Percentiles rank a stretch among this genome's conserved stretches.
phyloP scores from a whole-genome alignment of 352 stramenopile species.

The Salisapilia sapeloensis region DNA sequence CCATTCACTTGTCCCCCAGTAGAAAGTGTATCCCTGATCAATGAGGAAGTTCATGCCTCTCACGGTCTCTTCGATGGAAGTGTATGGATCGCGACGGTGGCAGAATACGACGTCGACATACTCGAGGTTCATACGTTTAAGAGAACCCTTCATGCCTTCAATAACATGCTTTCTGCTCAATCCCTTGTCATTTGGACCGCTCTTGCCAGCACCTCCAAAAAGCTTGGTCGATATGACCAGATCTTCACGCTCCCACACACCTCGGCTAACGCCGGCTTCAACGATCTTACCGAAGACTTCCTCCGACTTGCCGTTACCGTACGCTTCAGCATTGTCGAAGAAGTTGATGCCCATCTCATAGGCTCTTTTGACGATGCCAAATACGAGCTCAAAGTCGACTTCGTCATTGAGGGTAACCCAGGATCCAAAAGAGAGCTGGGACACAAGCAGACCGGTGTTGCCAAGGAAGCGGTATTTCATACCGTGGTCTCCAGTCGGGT shows the following conservation, averaged over 20 bases:
- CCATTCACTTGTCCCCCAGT: conserved; percentile 74
- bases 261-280: conserved; percentile 6
- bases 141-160: conserved; percentile 19
- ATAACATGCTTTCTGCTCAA: conserved; percentile 25
- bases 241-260: conserved; percentile 15
- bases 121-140: conserved; percentile 16
- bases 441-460: conserved; percentile 23
- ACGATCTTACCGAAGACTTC: conserved; percentile 11
- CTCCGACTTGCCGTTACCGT: conserved; percentile 13
- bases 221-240: conserved; percentile 49
- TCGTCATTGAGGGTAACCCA: conserved; percentile 2
- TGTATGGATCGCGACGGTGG: conserved; percentile 35
- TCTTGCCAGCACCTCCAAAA: conserved; percentile 10
- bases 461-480: conserved; percentile 50
- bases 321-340: conserved; percentile 27
- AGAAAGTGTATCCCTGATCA: conserved; percentile 34
- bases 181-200: conserved; percentile 8
- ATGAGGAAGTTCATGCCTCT: conserved; percentile 60
- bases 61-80: conserved; percentile 54
- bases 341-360: conserved; percentile 36
- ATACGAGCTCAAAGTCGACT: conserved; percentile 2
- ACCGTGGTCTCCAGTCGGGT: conserved; percentile 6
- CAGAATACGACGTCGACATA: conserved; percentile 20
- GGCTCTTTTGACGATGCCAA: conserved; percentile 13
- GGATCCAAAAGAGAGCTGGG: conserved; percentile 3